Evolutionary conservation across 2,329 filamentous ascomycete species (phyloP), one percentile per base, ranked within the genome.

Genomic region (Venturia effusa): DNA sequence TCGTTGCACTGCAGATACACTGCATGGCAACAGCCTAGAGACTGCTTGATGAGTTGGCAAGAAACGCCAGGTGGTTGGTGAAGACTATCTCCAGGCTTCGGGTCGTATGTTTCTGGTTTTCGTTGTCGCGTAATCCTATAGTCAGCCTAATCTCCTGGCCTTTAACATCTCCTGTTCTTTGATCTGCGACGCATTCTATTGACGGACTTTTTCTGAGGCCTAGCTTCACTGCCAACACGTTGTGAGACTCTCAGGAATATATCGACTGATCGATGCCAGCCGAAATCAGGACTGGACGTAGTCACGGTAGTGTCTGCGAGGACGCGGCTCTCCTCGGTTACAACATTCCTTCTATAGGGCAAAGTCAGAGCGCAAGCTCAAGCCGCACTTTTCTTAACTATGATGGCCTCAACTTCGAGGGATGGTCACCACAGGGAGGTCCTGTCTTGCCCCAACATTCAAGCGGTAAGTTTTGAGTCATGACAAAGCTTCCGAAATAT

Each of bases 41-140:
- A 55, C 43, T n/a, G 48, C 48, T 55, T 32, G 48, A 55, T 55
- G 48, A 55, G 48, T 55, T 55, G 48, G 48, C 48, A 55, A 32
- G 48, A 11, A 10, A 32, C 27, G 24, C 48, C 30, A 55, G 4
- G 1, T 32, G 48, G 48, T 55, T 55, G 48, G 48, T 55, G 48
- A 32, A 55, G 24, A 55, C 22, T 27, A 32, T 45, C n/a, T 55
- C 48, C 8, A 34, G 30, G 10, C 27, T 57, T 57, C 51, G 51
- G 51, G 15, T 34, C 24, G 32, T 34, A 24, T 57, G 51, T 57
- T 57, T 57, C 51, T 57, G 27, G 4, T 57, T 57, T 34, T 57
- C 51, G 51, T 57, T 34, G 27, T 34, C 27, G 27, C 34, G 27
- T 57, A 27, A 57, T 57, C 13, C 34, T 34, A 57, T 22, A 57